These are phyloP conservation scores for Vigna trinervia DNA, from an alignment of 306 rosid species.

Conservation along the genomic window DNA sequence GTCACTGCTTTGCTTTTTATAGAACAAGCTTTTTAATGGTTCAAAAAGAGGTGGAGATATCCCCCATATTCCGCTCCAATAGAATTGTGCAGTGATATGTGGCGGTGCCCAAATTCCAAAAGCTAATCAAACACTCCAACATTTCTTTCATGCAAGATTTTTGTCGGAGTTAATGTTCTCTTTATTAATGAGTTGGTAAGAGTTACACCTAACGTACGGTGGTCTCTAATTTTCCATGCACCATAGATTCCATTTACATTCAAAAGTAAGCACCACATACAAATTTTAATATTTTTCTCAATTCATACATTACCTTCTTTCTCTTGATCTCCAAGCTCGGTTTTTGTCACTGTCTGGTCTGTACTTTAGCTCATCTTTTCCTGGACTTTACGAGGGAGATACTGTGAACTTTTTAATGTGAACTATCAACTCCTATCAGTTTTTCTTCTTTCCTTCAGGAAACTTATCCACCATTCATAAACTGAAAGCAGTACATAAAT, in stretches of 20 bases:
- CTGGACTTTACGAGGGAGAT: background rate
- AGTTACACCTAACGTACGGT: conserved; percentile 43
- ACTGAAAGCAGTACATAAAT: background rate
- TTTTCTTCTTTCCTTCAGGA: too few species aligned
- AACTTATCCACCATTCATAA: background rate
- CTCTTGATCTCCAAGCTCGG: conserved; percentile 1
- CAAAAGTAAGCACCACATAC: background rate
- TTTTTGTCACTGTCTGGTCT: conserved; percentile 4
- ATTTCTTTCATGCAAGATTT: conserved; percentile 37
- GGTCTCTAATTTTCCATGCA: conserved; percentile 49
- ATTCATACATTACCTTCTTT: background rate
- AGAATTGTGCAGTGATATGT: conserved; percentile 14
- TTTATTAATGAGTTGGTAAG: conserved; percentile 42
- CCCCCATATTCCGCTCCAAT: conserved; percentile 52
- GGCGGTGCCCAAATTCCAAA: conserved; percentile 48
- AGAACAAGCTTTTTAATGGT: conserved; percentile 47
- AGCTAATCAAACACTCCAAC: conserved; percentile 25
- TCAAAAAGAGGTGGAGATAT: conserved; percentile 47
- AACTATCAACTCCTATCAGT: background rate
- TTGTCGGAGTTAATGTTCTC: conserved; percentile 49
- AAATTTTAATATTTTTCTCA: background rate
- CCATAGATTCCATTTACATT: background rate
- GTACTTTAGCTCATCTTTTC: background rate
- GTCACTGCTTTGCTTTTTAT: conserved; percentile 42
- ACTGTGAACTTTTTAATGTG: background rate